These are phyloP conservation scores for Protostelium mycophagum DNA, from an alignment of 78 protist genomes.

Conservation along the genomic window DNA sequence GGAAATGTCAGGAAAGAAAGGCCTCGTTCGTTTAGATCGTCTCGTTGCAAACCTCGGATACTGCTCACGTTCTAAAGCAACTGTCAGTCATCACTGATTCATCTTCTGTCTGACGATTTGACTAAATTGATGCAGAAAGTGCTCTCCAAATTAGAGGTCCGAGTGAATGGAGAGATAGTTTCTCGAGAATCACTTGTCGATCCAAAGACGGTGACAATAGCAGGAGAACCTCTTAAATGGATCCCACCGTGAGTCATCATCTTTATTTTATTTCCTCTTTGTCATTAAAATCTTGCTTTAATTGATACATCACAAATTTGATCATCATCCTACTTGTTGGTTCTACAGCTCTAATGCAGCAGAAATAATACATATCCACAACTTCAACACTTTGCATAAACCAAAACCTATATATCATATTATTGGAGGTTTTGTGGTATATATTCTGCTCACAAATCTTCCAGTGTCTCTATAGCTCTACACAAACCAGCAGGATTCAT, in stretches of 20 bases:
- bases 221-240: not conserved
- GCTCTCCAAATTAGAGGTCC: not conserved
- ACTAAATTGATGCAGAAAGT: not conserved
- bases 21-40: not conserved
- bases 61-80: not conserved
- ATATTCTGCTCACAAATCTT: not conserved
- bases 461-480: conserved; percentile 28
- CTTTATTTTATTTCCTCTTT: too few species aligned
- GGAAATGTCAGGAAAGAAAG: not conserved
- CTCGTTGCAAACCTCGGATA: not conserved
- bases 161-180: not conserved
- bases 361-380: not conserved
- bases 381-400: not conserved
- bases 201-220: not conserved
- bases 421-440: too few species aligned
- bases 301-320: not conserved
- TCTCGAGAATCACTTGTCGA: not conserved
- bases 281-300: not conserved
- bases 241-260: not conserved
- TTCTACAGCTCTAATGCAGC: too few species aligned
- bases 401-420: too few species aligned
- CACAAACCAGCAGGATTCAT: conserved; percentile 57
- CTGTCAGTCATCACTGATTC: not conserved
- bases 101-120: too few species aligned
- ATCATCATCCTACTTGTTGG: too few species aligned